These are phyloP conservation scores for Zasmidium angulare DNA, from an alignment of 2,329 filamentous ascomycete genomes.

Conservation along the genomic window DNA sequence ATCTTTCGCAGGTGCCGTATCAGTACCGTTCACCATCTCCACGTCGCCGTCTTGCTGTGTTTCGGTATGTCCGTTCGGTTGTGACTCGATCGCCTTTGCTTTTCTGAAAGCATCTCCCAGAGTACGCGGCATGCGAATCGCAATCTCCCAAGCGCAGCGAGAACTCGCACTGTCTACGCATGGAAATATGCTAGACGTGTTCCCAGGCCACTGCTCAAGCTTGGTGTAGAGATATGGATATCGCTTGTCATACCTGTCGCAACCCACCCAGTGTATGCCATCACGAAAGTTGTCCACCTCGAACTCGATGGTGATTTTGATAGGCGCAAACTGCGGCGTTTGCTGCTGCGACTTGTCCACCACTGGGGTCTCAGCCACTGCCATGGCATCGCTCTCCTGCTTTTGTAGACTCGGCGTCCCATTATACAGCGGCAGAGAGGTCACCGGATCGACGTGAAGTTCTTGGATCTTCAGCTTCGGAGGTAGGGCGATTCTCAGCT, in stretches of 20 bases:
- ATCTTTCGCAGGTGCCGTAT: constrained; percentile 11
- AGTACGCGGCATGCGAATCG: constrained; percentile 81
- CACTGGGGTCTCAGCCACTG: constrained; percentile 31
- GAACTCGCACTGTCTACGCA: constrained; percentile 85
- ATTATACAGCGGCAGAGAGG: constrained; percentile 38
- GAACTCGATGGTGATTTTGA: constrained; percentile 74
- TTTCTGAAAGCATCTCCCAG: constrained; percentile 69
- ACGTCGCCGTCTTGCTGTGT: constrained; percentile 20
- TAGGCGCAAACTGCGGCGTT: constrained; percentile 54
- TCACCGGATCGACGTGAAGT: constrained; percentile 48
- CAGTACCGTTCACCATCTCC: constrained; percentile 43
- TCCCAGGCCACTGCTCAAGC: constrained; percentile 74
- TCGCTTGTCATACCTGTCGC: constrained; percentile 73
- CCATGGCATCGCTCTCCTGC: constrained; percentile 35
- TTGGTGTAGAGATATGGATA: constrained; percentile 92
- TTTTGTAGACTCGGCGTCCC: constrained; percentile 40
- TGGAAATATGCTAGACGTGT: constrained; percentile 83
- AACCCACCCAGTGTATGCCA: constrained; percentile 86
- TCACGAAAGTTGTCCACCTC: constrained; percentile 73
- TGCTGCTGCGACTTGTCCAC: constrained; percentile 29
- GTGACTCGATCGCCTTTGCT: constrained; percentile 25
- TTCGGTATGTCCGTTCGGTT: constrained; percentile 42
- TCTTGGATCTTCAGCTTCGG: constrained; percentile 62
- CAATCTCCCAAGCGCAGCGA: constrained; percentile 83
- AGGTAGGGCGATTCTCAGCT: constrained; percentile 61